Evolutionary conservation across 2,329 filamentous ascomycete species (phyloP), one percentile per base, ranked within the genome.

Genomic region (Nemania sp.): DNA sequence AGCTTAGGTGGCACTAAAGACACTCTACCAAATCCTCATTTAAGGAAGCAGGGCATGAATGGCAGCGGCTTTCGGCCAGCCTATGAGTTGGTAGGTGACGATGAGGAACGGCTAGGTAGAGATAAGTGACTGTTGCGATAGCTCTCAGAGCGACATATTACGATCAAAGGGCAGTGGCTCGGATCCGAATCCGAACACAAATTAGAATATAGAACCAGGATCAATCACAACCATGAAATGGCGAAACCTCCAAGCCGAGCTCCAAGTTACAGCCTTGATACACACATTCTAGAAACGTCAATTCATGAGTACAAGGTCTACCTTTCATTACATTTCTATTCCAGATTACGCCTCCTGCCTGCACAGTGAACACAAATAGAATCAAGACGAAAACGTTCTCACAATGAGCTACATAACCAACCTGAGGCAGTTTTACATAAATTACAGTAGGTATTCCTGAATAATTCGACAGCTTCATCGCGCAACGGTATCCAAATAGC

Each of bases 1-100:
- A 93, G 89, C 60, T 78, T 99, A n/a, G 94, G 94, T 17, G 93
- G 94, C 3, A 91, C 85, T 20, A 86, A 84, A 51, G 91, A 99
- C 73, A 99, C 94, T 2, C 82, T 89, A 60, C 92, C 91, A 0
- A 99, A 99, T 68, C 94, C 94, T 8, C 83, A 82, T 30, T 73
- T 95, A 64, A 80, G 77, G 59, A 64, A 61, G 46, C 69, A 66
- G 11, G 65, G 41, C 12, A 53, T 49, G 17, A 52, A 67, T 11
- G 56, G 60, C 14, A 57, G 66, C 12, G 68, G 71, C 47, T 93
- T 88, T 67, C 76, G 82, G 45, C 90, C 90, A 1, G 90, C 90
- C 0, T 92, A 91, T 68, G 87, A 90, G 68, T 73, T 94, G 62
- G 77, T 81, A 46, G 82, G 86, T 56, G 91, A 95, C 69, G 77